Base-by-base conservation (phyloP, 169 alveolate species). In the Prorocentrum cordatum region DNA sequence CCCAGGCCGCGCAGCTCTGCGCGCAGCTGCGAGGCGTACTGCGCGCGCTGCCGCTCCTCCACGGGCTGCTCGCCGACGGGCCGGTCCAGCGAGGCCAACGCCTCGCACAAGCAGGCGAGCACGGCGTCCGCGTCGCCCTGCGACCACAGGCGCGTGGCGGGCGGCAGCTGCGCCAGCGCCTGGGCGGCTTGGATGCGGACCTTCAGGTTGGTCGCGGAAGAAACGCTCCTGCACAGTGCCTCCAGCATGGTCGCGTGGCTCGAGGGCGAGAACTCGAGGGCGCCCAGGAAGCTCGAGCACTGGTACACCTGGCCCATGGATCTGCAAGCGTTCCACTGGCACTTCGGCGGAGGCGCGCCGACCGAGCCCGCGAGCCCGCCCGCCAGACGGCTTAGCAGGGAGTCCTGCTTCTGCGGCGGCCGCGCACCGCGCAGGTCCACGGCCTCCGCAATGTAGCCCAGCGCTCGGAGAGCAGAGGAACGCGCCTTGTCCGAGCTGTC, bases 291-390 rank as follows among this genome's bases (percentile, higher is more conserved):
- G 42, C 61, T 26, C 0, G 82, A 24, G 27, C 61, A 27, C 16
- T 32, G 39, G 12, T 59, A 59, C 39, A 70, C 26, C 24, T 70
- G 82, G 29, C 82, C 82, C 26, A 62, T 62, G 12, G 82, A 70
- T 12, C 82, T 59, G 39, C 82, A 70, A 39, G 38, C 82, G 26
- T 70, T 70, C 82, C 82, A 70, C 39, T 70, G 82, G 47, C 82
- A 70, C 62, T 70, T 70, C 9, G 82, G 82, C 36, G 82, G 82
- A 12, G 82, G 82, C n/a, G 26, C 24, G 36, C 29, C n/a, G 18
- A 35, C 62, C 4, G 62, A 59, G 4, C 5, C 62, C 5, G 82
- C 27, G 18, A 20, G 20, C 4, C 18, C 61, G 4, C 61, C 9
- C 27, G 22, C 27, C 18, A 14, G 47, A 38, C 5, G 47, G 47